Percentiles rank a stretch among this genome's conserved stretches.
phyloP scores from a whole-genome alignment of 1,284 basidiomycete species.

The Puccinia sorghi region DNA sequence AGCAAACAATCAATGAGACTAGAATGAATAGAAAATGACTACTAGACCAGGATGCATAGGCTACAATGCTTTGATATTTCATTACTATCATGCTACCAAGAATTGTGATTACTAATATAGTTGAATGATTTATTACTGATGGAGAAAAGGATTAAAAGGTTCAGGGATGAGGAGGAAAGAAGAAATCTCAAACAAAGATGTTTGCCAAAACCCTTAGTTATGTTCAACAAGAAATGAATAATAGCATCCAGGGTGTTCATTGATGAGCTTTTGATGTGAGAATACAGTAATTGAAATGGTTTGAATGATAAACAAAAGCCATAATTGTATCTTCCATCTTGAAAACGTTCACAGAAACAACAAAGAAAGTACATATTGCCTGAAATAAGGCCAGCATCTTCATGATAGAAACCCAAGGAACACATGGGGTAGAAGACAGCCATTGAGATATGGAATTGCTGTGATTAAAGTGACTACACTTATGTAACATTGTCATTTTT shows the following conservation, averaged over 20 bases:
- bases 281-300: conserved; percentile 12
- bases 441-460: neutral
- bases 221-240: neutral
- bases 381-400: conserved; percentile 1
- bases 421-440: neutral
- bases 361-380: conserved; percentile 1
- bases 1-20: too few relatives aligned
- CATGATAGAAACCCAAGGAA: neutral
- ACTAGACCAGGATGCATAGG: too few relatives aligned
- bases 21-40: too few relatives aligned
- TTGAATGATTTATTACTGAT: too few relatives aligned
- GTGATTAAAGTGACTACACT: neutral
- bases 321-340: neutral
- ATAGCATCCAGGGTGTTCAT: neutral
- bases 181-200: too few relatives aligned
- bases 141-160: too few relatives aligned
- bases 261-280: conserved; percentile 12
- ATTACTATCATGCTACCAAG: too few relatives aligned
- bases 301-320: conserved; percentile 10
- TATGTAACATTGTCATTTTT: neutral
- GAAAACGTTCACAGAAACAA: neutral
- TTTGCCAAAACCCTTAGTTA: neutral
- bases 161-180: too few relatives aligned
- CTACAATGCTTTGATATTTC: too few relatives aligned
- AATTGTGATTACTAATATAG: too few relatives aligned